A percentile compares a stretch with the other conserved stretches of the same genome.
Conservation (phyloP, 2,329 filamentous ascomycete species). For the Alternaria sp. region DNA sequence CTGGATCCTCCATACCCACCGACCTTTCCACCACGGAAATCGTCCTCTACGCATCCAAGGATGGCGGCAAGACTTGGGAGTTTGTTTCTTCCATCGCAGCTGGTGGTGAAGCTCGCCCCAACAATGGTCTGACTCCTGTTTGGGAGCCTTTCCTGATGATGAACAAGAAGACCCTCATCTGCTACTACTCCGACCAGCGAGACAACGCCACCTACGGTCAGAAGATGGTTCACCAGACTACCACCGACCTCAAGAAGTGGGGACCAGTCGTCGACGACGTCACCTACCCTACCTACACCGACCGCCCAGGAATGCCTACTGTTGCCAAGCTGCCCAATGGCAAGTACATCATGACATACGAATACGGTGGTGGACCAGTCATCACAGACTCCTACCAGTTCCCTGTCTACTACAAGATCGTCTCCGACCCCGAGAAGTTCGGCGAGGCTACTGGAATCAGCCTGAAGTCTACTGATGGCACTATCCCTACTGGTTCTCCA, state of each 20-base stretch:
- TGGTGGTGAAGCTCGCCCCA: constrained; percentile 68
- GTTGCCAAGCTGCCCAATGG: constrained; percentile 66
- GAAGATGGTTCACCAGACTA: constrained; percentile 71
- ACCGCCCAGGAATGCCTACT: constrained; percentile 73
- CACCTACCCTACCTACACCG: constrained; percentile 67
- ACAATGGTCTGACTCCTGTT: constrained; percentile 72
- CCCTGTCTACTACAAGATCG: constrained; percentile 63
- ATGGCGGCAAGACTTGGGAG: constrained; percentile 69
- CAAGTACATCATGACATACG: constrained; percentile 71
- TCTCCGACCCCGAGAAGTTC: constrained; percentile 58
- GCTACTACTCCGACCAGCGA: constrained; percentile 77
- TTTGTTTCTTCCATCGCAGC: constrained; percentile 72
- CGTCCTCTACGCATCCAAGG: constrained; percentile 71
- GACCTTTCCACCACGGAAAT: constrained; percentile 71
- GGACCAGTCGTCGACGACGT: constrained; percentile 68
- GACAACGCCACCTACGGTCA: constrained; percentile 69
- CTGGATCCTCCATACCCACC: constrained; percentile 67
- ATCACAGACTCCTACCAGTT: constrained; percentile 51
- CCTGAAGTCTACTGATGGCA: constrained; percentile 58
- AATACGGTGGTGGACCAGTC: constrained; percentile 62
- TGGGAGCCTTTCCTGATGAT: constrained; percentile 76
- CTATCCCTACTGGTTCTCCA: constrained; percentile 56
- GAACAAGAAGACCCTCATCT: constrained; percentile 66
- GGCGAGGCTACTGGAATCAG: constrained; percentile 50
- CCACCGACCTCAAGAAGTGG: constrained; percentile 68